Conservation (phyloP, 768 basidiomycete species). For the Boletus speciosus region DNA sequence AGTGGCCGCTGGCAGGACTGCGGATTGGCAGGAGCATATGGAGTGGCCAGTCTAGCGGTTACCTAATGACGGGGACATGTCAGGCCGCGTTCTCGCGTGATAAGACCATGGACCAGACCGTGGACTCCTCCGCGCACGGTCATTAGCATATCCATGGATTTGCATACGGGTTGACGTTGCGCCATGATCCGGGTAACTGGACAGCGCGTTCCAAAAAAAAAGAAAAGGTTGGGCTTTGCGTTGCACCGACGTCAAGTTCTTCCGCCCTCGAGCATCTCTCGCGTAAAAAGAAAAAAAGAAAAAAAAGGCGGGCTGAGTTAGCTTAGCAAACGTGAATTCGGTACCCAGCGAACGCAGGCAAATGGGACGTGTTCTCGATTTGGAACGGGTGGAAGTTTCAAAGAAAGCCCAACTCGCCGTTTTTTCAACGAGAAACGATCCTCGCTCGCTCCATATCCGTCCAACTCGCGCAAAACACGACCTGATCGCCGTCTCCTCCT, state of each 20-base stretch:
- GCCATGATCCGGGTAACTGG: slow-evolving; percentile 25
- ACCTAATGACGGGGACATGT: background rate
- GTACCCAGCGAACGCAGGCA: slow-evolving; percentile 1
- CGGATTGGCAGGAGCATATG: background rate
- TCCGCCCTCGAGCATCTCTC: background rate
- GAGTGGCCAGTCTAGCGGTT: too few relatives aligned
- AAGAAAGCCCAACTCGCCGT: background rate
- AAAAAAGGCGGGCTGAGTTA: background rate
- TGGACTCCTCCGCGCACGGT: background rate
- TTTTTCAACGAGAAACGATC: background rate
- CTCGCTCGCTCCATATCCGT: slow-evolving; percentile 6
- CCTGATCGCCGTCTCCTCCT: slow-evolving; percentile 9
- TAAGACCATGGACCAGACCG: background rate
- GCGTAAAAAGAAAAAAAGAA: background rate
- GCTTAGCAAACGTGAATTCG: slow-evolving; percentile 14
- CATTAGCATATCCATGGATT: background rate
- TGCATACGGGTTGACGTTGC: slow-evolving; percentile 3
- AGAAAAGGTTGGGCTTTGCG: too few relatives aligned
- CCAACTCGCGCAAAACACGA: slow-evolving; percentile 8
- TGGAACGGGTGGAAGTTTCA: slow-evolving; percentile 15
- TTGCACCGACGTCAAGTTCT: background rate
- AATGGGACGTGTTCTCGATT: slow-evolving; percentile 21
- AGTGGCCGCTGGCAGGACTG: background rate
- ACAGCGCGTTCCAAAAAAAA: background rate
- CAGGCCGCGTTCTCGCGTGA: background rate